These are phyloP conservation scores for Aspergillus arachidicola DNA, from an alignment of 2,329 filamentous ascomycete species.

Conservation along the genomic window DNA sequence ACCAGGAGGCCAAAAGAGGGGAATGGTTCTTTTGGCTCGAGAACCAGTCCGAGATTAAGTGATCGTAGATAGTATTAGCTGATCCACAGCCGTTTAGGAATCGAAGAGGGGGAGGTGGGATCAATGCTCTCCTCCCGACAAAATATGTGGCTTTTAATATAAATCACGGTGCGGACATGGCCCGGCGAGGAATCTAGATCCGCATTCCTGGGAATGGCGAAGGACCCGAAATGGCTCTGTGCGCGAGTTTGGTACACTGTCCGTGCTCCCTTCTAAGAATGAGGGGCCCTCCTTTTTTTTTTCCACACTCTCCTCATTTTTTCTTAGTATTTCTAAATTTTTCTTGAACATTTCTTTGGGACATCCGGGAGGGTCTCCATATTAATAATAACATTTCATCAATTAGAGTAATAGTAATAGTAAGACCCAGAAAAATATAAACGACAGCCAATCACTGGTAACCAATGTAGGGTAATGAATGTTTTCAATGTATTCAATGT, in stretches of 20 bases:
- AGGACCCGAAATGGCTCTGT: constrained; percentile 16
- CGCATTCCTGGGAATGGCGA: constrained; percentile 13
- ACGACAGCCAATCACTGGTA: background rate
- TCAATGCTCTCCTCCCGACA: background rate
- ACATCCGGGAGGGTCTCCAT: background rate
- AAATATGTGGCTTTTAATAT: background rate
- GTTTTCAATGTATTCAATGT: background rate
- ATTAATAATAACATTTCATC: background rate
- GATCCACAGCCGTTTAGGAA: constrained; percentile 1
- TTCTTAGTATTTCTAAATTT: background rate
- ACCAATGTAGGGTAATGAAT: background rate
- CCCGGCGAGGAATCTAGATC: constrained; percentile 16
- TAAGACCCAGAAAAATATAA: background rate
- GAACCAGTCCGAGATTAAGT: constrained; percentile 9
- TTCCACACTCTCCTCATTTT: background rate
- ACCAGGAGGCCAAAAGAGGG: background rate
- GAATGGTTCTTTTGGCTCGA: background rate
- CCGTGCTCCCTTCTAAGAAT: constrained; percentile 12
- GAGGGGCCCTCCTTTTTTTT: constrained; percentile 3
- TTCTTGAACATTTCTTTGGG: background rate
- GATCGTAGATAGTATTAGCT: background rate
- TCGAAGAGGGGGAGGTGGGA: background rate
- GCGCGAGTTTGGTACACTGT: constrained; percentile 12
- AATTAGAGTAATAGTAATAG: background rate
- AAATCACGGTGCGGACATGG: background rate